Conservation (phyloP, 2,329 filamentous ascomycete species). For the Claviceps sp. region DNA sequence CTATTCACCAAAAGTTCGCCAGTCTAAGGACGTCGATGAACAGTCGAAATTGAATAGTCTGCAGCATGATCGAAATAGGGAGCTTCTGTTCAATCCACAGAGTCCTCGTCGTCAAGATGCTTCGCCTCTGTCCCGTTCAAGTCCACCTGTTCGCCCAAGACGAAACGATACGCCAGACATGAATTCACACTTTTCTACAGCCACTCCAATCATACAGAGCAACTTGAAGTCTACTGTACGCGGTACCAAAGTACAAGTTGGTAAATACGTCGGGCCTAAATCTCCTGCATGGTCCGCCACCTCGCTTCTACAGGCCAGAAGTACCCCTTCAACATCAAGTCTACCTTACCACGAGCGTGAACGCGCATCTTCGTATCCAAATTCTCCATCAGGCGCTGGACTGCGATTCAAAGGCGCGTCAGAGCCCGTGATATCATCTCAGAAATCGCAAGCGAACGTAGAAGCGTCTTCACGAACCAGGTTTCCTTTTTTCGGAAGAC, state of each 20-base stretch:
- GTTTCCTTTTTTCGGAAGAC: slow-evolving; percentile 67
- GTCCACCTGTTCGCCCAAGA: slow-evolving; percentile 48
- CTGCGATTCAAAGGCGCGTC: slow-evolving; percentile 10
- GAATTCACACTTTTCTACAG: slow-evolving; percentile 38
- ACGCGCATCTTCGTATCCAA: slow-evolving; percentile 1
- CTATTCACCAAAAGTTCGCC: slow-evolving; percentile 42
- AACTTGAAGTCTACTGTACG: slow-evolving; percentile 28
- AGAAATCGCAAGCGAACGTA: slow-evolving; percentile 39
- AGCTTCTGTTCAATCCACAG: slow-evolving; percentile 21
- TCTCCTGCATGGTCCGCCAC: slow-evolving; percentile 22
- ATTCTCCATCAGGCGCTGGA: slow-evolving; percentile 7
- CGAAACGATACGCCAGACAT: slow-evolving; percentile 54
- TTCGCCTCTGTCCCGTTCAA: slow-evolving; percentile 19
- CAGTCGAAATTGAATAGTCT: background rate
- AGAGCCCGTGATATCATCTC: slow-evolving; percentile 14
- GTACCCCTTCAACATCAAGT: slow-evolving; percentile 20
- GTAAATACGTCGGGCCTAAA: slow-evolving; percentile 22
- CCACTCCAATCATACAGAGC: slow-evolving; percentile 46
- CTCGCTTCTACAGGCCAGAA: slow-evolving; percentile 15
- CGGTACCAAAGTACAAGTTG: slow-evolving; percentile 30
- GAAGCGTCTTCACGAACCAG: slow-evolving; percentile 45
- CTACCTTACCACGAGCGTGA: slow-evolving; percentile 13
- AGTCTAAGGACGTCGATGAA: slow-evolving; percentile 9
- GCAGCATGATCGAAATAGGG: background rate
- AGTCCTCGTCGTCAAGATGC: slow-evolving; percentile 16